These are phyloP conservation scores for Scolecobasidium constrictum DNA, from an alignment of 2,329 filamentous ascomycete species.

Conservation along the genomic window DNA sequence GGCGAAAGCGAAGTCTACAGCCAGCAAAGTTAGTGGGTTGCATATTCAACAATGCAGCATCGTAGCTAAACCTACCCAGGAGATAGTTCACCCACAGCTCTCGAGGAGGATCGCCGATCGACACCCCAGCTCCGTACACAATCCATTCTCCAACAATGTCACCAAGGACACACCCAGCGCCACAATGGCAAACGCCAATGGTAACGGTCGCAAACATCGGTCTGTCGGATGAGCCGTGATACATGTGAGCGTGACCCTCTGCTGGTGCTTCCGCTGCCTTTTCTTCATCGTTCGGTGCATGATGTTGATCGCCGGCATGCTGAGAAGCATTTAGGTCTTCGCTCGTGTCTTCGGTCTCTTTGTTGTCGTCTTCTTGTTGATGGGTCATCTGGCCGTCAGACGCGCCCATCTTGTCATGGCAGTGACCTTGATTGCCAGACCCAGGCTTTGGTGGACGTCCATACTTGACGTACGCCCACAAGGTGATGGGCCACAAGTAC, in stretches of 20 bases:
- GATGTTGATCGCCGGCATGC: background rate
- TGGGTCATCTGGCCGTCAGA: background rate
- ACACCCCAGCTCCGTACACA: constrained; percentile 18
- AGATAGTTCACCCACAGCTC: constrained; percentile 13
- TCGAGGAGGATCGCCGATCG: constrained; percentile 12
- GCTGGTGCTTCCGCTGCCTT: background rate
- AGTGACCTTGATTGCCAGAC: background rate
- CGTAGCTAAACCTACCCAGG: constrained; percentile 11
- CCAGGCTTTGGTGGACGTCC: constrained; percentile 14
- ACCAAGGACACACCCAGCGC: constrained; percentile 22
- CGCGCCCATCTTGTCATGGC: background rate
- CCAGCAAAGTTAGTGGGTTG: background rate
- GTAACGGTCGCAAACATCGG: constrained; percentile 18
- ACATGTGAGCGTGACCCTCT: constrained; percentile 5
- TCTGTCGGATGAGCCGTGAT: constrained; percentile 9
- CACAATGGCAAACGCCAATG: constrained; percentile 21
- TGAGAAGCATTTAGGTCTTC: background rate
- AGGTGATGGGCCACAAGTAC: constrained; percentile 15
- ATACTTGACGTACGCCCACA: constrained; percentile 15
- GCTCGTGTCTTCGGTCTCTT: background rate
- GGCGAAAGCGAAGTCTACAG: constrained; percentile 16
- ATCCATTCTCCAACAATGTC: constrained; percentile 24
- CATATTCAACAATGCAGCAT: constrained; percentile 5
- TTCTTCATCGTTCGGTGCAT: background rate
- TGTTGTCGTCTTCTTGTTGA: background rate